Evolutionary conservation across 176 grass and related monocot genomes (phyloP), one percentile per base, ranked within the genome.

Genomic region (Paspalum notatum): DNA sequence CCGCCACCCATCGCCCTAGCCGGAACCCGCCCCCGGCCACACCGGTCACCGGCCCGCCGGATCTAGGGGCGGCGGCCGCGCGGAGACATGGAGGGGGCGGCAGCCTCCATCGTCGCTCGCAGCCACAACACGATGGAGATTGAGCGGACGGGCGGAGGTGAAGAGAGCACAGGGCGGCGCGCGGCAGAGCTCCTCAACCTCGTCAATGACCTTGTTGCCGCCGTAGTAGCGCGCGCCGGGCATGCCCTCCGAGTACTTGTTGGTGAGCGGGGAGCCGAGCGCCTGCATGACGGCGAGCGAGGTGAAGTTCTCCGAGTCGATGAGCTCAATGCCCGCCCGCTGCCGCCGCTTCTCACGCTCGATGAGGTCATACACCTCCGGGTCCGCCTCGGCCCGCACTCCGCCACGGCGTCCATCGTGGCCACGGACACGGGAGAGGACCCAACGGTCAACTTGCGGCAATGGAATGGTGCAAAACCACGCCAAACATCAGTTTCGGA

Each of bases 161-260:
- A n/a, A n/a, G n/a, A n/a, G n/a, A n/a, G n/a, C n/a, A n/a, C n/a
- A n/a, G n/a, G n/a, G 57, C 97, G 90, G 57, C n/a, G 75, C 14
- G 21, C 89, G 87, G 91, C 97, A 99, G 85, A 96, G 87, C 17
- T 91, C 80, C 85, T 99, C 97, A 57, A 99, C 84, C 61, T 89
- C 83, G 84, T 99, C 97, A 62, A 99, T 95, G 83, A 96, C 85
- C 61, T 99, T 91, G 76, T 99, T 99, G 0, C 97, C 93, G 49
- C 97, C 97, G 66, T 99, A 96, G 88, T 99, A 99, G 69, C 97
- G 88, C 40, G 86, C 87, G 0, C 97, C 97, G 0, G 97, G 97
- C 93, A 99, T 96, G 27, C 97, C 97, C 86, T 99, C 97, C 16
- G 97, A 99, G 73, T 99, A 99, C 93, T 99, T 99, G 89, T 99